Evolutionary conservation across 805 yeast species (phyloP).

Genomic region (Maudiozyma bulderi): DNA sequence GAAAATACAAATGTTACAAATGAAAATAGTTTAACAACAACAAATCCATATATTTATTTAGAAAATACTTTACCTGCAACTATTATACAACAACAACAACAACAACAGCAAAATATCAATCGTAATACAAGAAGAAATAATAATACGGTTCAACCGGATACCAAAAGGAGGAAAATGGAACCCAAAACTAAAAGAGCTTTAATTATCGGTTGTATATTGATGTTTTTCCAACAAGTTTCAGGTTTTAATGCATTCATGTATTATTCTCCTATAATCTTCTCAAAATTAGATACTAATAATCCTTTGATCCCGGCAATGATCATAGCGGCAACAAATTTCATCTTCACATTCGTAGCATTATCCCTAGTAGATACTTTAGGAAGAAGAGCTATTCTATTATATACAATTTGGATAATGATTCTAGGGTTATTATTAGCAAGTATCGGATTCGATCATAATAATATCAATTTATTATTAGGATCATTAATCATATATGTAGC

Average conservation of each 20-base stretch:
- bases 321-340: slow-evolving; percentile 46
- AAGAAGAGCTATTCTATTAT: slow-evolving; percentile 34
- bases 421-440: slow-evolving; percentile 28
- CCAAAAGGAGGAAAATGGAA: slow-evolving; percentile 14
- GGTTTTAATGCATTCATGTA: slow-evolving; percentile 58
- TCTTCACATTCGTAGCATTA: slow-evolving; percentile 46
- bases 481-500: slow-evolving; percentile 33
- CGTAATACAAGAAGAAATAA: too few species aligned
- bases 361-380: slow-evolving; percentile 43
- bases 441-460: slow-evolving; percentile 20
- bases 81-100: too few species aligned
- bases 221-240: slow-evolving; percentile 50
- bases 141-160: background rate
- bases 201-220: slow-evolving; percentile 40
- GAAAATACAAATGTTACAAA: slow-evolving; percentile 9
- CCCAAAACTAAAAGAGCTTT: slow-evolving; percentile 32
- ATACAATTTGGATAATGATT: slow-evolving; percentile 34
- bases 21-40: slow-evolving; percentile 2
- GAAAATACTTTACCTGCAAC: too few species aligned
- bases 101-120: too few species aligned
- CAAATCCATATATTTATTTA: too few species aligned
- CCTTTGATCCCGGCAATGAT: slow-evolving; percentile 48
- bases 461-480: slow-evolving; percentile 17
- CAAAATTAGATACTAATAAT: slow-evolving; percentile 40
- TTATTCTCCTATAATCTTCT: slow-evolving; percentile 49